Percentiles rank a stretch among this genome's conserved stretches.
These are phyloP conservation scores for Podospora bellae-mahoneyi DNA, from an alignment of 495 filamentous ascomycete genomes.

Conservation along the genomic window DNA sequence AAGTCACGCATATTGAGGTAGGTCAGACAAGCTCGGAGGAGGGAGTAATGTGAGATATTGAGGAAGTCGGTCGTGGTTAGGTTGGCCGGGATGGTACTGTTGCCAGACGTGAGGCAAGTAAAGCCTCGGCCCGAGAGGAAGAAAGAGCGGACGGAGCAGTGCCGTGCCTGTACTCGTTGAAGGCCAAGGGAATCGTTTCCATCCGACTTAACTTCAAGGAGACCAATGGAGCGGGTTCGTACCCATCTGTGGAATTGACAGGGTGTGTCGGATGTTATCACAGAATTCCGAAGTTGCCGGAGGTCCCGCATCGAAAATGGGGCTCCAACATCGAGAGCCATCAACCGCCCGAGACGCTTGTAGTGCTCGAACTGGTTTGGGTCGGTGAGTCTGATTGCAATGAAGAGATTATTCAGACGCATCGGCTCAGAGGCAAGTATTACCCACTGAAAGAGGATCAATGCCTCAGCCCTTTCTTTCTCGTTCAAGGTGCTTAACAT, in stretches of 20 bases:
- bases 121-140: constrained; percentile 39
- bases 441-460: constrained; percentile 40
- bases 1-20: constrained; percentile 42
- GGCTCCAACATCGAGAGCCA: constrained; percentile 29
- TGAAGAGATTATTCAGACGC: constrained; percentile 35
- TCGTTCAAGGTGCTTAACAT: constrained; percentile 34
- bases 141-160: constrained; percentile 36
- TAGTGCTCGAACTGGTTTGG: constrained; percentile 18
- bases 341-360: constrained; percentile 23
- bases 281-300: constrained; percentile 29
- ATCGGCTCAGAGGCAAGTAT: constrained; percentile 37
- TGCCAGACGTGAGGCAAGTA: constrained; percentile 24
- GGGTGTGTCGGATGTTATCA: constrained; percentile 36
- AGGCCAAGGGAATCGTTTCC: constrained; percentile 32
- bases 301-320: constrained; percentile 35
- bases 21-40: constrained; percentile 34
- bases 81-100: constrained; percentile 13
- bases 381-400: constrained; percentile 35
- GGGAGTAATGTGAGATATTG: constrained; percentile 34
- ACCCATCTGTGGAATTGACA: constrained; percentile 38
- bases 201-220: constrained; percentile 32
- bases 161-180: constrained; percentile 34
- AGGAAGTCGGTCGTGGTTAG: constrained; percentile 23
- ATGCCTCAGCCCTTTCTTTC: constrained; percentile 34
- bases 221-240: constrained; percentile 36